Evolutionary conservation across 805 yeast species (phyloP).

Genomic region (Saturnispora diversa): DNA sequence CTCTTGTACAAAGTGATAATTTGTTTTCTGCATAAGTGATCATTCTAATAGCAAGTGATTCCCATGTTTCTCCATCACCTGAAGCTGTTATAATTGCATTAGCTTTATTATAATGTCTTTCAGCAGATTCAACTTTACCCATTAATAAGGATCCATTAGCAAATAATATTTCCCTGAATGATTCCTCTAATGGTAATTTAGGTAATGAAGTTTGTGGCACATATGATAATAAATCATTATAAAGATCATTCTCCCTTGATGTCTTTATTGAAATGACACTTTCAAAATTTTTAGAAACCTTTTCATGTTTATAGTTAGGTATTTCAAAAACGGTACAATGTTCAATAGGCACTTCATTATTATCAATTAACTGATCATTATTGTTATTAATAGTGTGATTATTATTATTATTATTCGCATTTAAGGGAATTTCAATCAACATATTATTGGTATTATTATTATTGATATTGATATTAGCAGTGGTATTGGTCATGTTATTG

Average conservation of each 20-base stretch:
- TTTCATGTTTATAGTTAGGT: slow-evolving; percentile 18
- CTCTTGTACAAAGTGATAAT: slow-evolving; percentile 20
- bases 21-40: slow-evolving; percentile 33
- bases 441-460: too few species aligned
- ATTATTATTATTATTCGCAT: slow-evolving; percentile 14
- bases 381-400: not conserved
- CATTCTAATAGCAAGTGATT: slow-evolving; percentile 34
- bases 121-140: slow-evolving; percentile 25
- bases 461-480: too few species aligned
- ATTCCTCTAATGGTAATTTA: slow-evolving; percentile 18
- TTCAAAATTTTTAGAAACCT: slow-evolving; percentile 1
- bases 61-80: slow-evolving; percentile 32
- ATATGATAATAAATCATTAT: slow-evolving; percentile 22
- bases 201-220: slow-evolving; percentile 24
- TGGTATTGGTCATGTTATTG: too few species aligned
- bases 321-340: slow-evolving; percentile 26
- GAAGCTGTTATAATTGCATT: slow-evolving; percentile 19
- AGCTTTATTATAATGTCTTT: slow-evolving; percentile 23
- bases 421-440: too few species aligned
- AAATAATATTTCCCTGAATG: slow-evolving; percentile 30
- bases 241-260: slow-evolving; percentile 1
- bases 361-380: slow-evolving; percentile 36
- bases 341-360: slow-evolving; percentile 30
- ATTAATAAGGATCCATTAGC: slow-evolving; percentile 35
- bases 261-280: not conserved